Evolutionary conservation across 306 rosid species (phyloP), one percentile per base, ranked within the genome.

Genomic region (Fragaria nilgerrensis): DNA sequence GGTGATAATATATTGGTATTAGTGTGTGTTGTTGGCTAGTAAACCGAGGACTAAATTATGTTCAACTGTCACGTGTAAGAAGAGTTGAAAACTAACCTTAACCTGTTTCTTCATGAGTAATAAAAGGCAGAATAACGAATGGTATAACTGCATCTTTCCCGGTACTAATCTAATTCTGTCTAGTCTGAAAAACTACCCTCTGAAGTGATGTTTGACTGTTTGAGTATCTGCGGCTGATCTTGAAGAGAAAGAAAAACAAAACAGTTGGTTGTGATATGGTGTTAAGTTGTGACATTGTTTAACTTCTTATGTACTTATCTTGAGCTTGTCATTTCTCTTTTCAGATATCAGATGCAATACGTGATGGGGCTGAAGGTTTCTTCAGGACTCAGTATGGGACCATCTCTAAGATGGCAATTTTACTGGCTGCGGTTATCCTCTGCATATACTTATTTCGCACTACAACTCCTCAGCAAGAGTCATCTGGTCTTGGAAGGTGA

Each of bases 341-440:
- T 81, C 79, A 95, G 99, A 95, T 95, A 89, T 83, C 99, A 70
- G 99, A 95, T 59, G 99, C 99, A 64, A 92, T 95, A 84, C 96
- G 99, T 73, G 99, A 95, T 83, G 99, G 99, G 43, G 99, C 99
- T 79, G 99, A 95, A 87, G 99, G 99, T 79, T 95, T 95, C 85
- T 84, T 95, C 79, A 87, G 92, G 88, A 95, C 97, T n/a, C 99
- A 95, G 81, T 95, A 95, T 80, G 95, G 97, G 80, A 83, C 89
- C 76, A 95, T 95, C 86, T 95, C 97, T 80, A 95, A 95, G 96
- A 95, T 95, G 99, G 99, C 99, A 12, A 44, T 90, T 79, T 78
- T 95, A 61, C 96, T 95, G 71, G 96, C 99, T 71, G 53, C 80
- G 39, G 91, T 95, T 62, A 95, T 95, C 78, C 90, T 95, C 56